Evolutionary conservation across 176 grass and related monocot genomes (phyloP).

Genomic region (Aegilops umbellulata): DNA sequence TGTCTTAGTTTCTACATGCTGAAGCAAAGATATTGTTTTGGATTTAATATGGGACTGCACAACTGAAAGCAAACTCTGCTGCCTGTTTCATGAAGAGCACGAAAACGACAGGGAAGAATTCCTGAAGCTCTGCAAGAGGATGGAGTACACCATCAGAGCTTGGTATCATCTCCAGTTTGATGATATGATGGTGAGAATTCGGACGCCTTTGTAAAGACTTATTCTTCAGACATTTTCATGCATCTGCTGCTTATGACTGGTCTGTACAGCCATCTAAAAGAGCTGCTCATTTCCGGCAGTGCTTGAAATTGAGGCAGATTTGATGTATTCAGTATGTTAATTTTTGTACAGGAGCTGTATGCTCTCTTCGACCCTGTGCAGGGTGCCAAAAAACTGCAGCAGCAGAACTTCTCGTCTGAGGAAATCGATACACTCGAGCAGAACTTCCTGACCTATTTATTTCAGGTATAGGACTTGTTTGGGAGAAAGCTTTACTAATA

Average conservation of each 20-base stretch:
- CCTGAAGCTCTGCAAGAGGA: slow-evolving; percentile 85
- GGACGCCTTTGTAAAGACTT: background rate
- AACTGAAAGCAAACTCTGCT: slow-evolving; percentile 15
- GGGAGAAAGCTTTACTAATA: background rate
- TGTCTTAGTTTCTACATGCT: background rate
- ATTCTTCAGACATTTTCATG: background rate
- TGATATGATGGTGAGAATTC: slow-evolving; percentile 82
- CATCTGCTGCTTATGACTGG: background rate
- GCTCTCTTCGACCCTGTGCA: slow-evolving; percentile 89
- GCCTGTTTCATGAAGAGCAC: slow-evolving; percentile 55
- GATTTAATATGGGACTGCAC: background rate
- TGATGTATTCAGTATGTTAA: slow-evolving; percentile 22
- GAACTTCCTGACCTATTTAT: slow-evolving; percentile 88
- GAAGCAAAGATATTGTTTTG: slow-evolving; percentile 15
- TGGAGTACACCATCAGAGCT: slow-evolving; percentile 88
- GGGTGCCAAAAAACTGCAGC: slow-evolving; percentile 69
- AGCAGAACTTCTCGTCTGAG: slow-evolving; percentile 66
- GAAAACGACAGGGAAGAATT: slow-evolving; percentile 72
- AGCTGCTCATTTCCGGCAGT: slow-evolving; percentile 5
- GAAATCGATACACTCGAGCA: slow-evolving; percentile 80
- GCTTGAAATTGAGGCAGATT: slow-evolving; percentile 14
- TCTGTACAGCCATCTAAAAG: background rate
- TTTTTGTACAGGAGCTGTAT: slow-evolving; percentile 68
- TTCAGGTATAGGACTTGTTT: slow-evolving; percentile 48
- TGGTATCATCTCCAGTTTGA: slow-evolving; percentile 99